Conservation (phyloP, 441 rosid genomes). For the Croton laevigatus region DNA sequence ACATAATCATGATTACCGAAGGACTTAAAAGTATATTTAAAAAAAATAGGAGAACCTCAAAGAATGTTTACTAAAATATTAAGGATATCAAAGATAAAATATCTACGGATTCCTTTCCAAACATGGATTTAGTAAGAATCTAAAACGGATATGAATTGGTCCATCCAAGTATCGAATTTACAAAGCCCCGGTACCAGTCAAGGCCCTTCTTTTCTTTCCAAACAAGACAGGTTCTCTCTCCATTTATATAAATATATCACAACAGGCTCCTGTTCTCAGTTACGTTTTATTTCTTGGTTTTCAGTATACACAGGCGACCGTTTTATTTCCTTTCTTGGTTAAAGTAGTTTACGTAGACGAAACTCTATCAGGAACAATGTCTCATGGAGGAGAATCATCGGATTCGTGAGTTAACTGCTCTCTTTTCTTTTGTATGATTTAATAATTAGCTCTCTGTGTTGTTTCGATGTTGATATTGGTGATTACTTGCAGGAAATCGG, state of each 20-base stretch:
- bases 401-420: slow-evolving; percentile 15
- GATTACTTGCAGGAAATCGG: slow-evolving; percentile 43
- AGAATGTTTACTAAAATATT: too few relatives aligned
- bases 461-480: background rate
- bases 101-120: too few relatives aligned
- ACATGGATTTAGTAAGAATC: background rate
- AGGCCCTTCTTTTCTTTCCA: background rate
- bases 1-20: too few relatives aligned
- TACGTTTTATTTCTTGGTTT: too few relatives aligned
- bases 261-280: background rate
- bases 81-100: too few relatives aligned
- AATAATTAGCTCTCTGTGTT: background rate
- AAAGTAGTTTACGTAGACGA: background rate
- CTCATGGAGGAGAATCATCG: slow-evolving; percentile 9
- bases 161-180: background rate
- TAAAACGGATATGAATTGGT: background rate
- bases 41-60: too few relatives aligned
- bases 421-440: background rate
- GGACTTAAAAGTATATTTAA: too few relatives aligned
- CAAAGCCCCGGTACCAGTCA: background rate
- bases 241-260: background rate
- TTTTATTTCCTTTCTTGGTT: background rate
- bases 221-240: slow-evolving; percentile 9
- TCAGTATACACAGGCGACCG: too few relatives aligned
- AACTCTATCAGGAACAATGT: background rate